These are phyloP conservation scores for Candida gigantensis DNA, from an alignment of 1,139 yeast genomes.

Conservation along the genomic window DNA sequence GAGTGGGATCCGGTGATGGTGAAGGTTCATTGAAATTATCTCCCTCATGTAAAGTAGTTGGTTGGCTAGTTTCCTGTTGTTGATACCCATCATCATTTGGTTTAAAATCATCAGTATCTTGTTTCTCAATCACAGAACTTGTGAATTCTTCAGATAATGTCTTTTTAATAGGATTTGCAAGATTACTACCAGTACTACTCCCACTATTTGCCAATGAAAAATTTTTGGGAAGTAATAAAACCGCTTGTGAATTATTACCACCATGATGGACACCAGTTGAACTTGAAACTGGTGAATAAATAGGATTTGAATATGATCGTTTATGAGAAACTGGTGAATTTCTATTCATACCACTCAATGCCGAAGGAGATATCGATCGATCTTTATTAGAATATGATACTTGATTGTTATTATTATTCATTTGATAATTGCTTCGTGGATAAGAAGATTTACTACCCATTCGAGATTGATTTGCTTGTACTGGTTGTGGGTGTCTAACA, in stretches of 20 bases:
- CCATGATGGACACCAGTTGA: conserved; percentile 5
- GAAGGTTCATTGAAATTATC: conserved; percentile 6
- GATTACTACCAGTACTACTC: conserved; percentile 11
- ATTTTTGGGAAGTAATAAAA: conserved; percentile 47
- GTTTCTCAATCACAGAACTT: conserved; percentile 1
- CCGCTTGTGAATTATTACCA: conserved; percentile 31
- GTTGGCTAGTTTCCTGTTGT: not conserved
- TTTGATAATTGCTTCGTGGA: conserved; percentile 12
- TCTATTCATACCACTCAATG: conserved; percentile 8
- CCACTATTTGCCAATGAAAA: conserved; percentile 30
- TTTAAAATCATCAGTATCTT: conserved; percentile 29
- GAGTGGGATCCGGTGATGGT: conserved; percentile 16
- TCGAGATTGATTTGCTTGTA: conserved; percentile 13
- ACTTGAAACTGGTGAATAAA: conserved; percentile 26
- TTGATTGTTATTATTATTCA: conserved; percentile 4
- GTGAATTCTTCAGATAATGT: conserved; percentile 3
- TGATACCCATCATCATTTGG: not conserved
- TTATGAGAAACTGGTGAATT: conserved; percentile 23
- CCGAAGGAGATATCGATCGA: conserved; percentile 33
- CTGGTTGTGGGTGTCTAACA: conserved; percentile 11
- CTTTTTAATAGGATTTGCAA: not conserved
- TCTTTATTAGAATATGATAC: conserved; percentile 22
- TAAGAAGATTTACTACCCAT: conserved; percentile 5
- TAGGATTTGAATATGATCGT: conserved; percentile 39
- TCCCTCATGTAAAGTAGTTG: not conserved